phyloP scores from a whole-genome alignment of 768 basidiomycete genomes.

The Phaeotremella skinneri region DNA sequence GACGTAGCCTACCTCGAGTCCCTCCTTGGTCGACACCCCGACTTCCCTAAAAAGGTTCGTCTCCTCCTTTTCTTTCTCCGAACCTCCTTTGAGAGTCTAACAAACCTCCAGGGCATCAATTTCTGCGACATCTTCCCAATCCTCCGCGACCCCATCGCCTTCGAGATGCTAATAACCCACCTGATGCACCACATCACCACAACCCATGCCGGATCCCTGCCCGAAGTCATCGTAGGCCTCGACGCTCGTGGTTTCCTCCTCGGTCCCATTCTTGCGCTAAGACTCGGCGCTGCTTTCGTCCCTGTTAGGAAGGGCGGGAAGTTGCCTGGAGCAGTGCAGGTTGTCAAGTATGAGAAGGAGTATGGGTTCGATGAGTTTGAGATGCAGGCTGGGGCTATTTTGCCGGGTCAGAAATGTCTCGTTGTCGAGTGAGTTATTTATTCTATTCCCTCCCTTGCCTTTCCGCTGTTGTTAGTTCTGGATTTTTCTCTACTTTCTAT shows the following conservation, averaged over 20 bases:
- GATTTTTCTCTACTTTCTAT: neutral
- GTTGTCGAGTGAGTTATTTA: conserved; percentile 69
- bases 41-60: conserved; percentile 87
- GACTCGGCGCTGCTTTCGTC: conserved; percentile 90
- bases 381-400: conserved; percentile 84
- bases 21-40: conserved; percentile 51
- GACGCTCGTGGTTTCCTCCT: conserved; percentile 95
- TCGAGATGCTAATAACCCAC: conserved; percentile 88
- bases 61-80: neutral
- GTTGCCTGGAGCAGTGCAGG: conserved; percentile 79
- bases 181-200: conserved; percentile 81
- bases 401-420: conserved; percentile 76
- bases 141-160: conserved; percentile 75
- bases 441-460: neutral
- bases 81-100: neutral
- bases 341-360: conserved; percentile 82
- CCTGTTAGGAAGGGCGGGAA: conserved; percentile 93
- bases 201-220: conserved; percentile 44
- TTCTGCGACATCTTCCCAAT: conserved; percentile 96
- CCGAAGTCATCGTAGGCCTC: conserved; percentile 86
- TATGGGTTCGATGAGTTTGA: conserved; percentile 93
- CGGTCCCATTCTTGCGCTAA: conserved; percentile 84
- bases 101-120: conserved; percentile 67
- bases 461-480: neutral
- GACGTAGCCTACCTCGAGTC: conserved; percentile 67